Base-by-base conservation (phyloP, 2,329 filamentous ascomycete genomes). In the Blumeria hordei region DNA sequence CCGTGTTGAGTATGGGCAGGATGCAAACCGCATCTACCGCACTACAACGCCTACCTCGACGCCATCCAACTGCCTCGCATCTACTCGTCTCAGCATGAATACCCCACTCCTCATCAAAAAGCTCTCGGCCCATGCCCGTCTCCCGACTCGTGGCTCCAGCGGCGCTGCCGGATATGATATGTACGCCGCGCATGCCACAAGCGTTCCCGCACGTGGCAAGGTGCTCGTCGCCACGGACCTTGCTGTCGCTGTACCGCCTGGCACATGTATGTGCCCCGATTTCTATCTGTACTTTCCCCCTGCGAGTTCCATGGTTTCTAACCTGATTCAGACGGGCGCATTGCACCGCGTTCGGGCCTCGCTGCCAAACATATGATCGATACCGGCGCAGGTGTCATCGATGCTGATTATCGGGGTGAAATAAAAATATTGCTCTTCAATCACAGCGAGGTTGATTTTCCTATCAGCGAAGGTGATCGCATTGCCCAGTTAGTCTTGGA, bases 351-450 rank as follows among this genome's bases (percentile, higher is more conserved):
- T 60, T 92, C 85, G n/a, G 88, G 88, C 51, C 81, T 94, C 37
- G 90, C 90, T 2, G 75, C 81, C 58, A 98, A 98, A 72, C 80
- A 96, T 71, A 92, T 88, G 70, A 96, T 98, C 67, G 88, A 95
- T 68, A 92, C 85, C 0, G 88, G 93, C 59, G 92, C 92, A 0
- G 92, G 92, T 55, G 92, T 98, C 60, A 96, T 98, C 63, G 92
- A 98, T 68, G 88, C 90, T 36, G 92, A 98, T 69, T 98, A 98
- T 72, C 78, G 92, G 37, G 92, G 92, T 18, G 85, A 85, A 61
- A 83, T 98, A 64, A 94, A 93, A 73, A 84, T 98, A 32, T 75
- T 98, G 61, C 77, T 98, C 54, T 96, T 96, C 69, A 98, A 98
- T 71, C 82, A 94, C 68, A 76, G 76, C 54, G 88, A 94, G 53